Percentiles rank a stretch among this genome's conserved stretches.
These are phyloP conservation scores for Chenopodium formosanum DNA, from an alignment of 148 eudicot genomes.

Conservation along the genomic window DNA sequence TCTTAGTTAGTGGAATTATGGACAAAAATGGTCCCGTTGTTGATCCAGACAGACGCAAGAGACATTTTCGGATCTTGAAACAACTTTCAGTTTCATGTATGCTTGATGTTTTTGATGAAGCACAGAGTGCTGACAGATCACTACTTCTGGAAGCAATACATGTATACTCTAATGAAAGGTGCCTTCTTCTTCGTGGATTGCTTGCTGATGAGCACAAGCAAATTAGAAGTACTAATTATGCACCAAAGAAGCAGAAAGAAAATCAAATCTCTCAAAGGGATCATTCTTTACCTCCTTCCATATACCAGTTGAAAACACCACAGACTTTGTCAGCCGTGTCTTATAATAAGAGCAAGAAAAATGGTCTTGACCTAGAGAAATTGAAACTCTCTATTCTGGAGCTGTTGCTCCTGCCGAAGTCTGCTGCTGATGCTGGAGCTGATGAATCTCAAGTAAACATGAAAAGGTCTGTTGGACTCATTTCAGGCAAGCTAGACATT, in stretches of 20 bases:
- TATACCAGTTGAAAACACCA: conserved; percentile 35
- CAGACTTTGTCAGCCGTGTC: conserved; percentile 29
- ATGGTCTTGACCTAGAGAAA: conserved; percentile 43
- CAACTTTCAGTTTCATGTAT: conserved; percentile 71
- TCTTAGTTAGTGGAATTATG: conserved; percentile 82
- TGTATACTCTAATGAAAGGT: conserved; percentile 83
- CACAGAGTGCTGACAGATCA: conserved; percentile 41
- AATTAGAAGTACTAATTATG: conserved; percentile 22
- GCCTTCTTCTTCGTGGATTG: conserved; percentile 65
- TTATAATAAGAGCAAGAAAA: conserved; percentile 32
- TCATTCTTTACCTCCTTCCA: conserved; percentile 34
- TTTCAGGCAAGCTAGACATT: conserved; percentile 33
- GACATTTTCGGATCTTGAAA: conserved; percentile 77
- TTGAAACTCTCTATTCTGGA: conserved; percentile 61
- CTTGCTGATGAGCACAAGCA: conserved; percentile 36
- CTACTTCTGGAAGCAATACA: conserved; percentile 52
- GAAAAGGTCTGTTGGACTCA: conserved; percentile 48
- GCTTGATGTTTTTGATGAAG: conserved; percentile 60
- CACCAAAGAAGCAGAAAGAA: conserved; percentile 39
- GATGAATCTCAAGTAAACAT: conserved; percentile 60
- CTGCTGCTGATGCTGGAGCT: conserved; percentile 33
- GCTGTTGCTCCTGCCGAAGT: conserved; percentile 64
- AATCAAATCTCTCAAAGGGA: conserved; percentile 28
- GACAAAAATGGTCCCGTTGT: conserved; percentile 50
- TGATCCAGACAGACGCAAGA: conserved; percentile 49